Percentiles rank a stretch among this genome's conserved stretches.
Conservation (phyloP, 441 rosid species). For the Hypseocharis bilobata region DNA sequence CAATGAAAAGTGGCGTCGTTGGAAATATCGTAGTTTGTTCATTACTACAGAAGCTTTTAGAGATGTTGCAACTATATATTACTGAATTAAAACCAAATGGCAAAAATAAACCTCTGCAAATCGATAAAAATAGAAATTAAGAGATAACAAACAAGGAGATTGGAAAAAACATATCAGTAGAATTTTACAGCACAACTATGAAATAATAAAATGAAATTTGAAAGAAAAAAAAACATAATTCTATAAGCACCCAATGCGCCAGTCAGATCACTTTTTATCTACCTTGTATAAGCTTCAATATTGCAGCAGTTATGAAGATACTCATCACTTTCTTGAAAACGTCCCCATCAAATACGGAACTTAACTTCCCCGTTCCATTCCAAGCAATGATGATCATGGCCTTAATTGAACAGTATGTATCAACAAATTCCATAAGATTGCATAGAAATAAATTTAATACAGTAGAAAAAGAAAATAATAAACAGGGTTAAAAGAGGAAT, state of each 20-base stretch:
- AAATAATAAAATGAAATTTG: too few species aligned
- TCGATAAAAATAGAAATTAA: neutral
- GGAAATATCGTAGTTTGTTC: neutral
- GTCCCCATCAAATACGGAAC: constrained; percentile 41
- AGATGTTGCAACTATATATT: neutral
- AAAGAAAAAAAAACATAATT: too few species aligned
- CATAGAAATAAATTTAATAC: constrained; percentile 14
- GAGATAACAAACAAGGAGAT: neutral
- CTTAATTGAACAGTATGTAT: constrained; percentile 27
- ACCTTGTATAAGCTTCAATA: constrained; percentile 97
- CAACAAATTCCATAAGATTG: neutral
- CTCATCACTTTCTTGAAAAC: constrained; percentile 77
- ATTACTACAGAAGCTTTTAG: neutral
- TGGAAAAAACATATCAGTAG: too few species aligned
- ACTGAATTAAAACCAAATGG: neutral
- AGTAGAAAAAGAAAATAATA: neutral
- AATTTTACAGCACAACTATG: too few species aligned
- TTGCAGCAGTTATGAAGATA: constrained; percentile 89
- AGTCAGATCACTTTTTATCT: constrained; percentile 13
- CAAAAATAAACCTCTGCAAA: neutral
- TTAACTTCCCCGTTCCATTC: constrained; percentile 59
- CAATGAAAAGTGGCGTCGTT: neutral
- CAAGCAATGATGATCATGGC: constrained; percentile 95
- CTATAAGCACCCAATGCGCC: too few species aligned
- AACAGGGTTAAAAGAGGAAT: constrained; percentile 4